Percentiles rank a stretch among this genome's conserved stretches.
Conservation (phyloP, 345 rosid genomes). For the Arabidopsis thaliana region DNA sequence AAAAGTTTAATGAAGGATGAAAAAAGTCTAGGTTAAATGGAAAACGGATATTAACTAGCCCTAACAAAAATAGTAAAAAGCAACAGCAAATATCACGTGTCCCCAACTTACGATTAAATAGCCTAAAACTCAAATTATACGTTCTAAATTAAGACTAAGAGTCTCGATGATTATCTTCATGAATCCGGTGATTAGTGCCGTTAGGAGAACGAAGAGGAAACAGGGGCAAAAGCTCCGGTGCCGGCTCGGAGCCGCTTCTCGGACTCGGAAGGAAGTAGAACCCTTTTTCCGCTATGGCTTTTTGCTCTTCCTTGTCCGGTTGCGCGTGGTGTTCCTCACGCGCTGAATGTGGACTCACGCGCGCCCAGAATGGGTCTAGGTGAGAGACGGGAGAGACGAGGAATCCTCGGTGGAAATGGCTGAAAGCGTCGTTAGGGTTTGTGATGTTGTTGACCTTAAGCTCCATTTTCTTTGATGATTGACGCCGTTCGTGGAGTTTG, state of each 20-base stretch:
- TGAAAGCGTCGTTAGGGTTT: conserved; percentile 33
- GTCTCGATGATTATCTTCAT: conserved; percentile 5
- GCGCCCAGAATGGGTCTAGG: conserved; percentile 55
- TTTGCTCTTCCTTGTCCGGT: conserved; percentile 52
- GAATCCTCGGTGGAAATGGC: conserved; percentile 49
- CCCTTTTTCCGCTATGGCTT: conserved; percentile 65
- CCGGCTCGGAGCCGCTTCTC: conserved; percentile 53
- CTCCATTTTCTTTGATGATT: conserved; percentile 66
- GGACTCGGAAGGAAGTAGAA: conserved; percentile 78
- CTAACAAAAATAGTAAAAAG: conserved; percentile 39
- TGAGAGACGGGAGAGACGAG: conserved; percentile 80
- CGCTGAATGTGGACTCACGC: conserved; percentile 49
- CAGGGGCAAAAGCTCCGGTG: conserved; percentile 72
- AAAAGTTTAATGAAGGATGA: background rate
- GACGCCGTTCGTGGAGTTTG: conserved; percentile 90
- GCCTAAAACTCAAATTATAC: too few relatives aligned
- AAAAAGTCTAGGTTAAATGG: conserved; percentile 13
- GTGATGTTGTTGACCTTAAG: conserved; percentile 58
- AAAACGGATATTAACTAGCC: conserved; percentile 22
- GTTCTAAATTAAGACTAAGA: background rate
- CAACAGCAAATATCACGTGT: conserved; percentile 23
- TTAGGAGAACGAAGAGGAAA: conserved; percentile 77
- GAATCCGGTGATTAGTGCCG: conserved; percentile 28
- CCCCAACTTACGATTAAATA: background rate
- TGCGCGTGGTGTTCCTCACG: conserved; percentile 37